Evolutionary conservation across 345 rosid genomes (phyloP).

Genomic region (Pugionium dolabratum): DNA sequence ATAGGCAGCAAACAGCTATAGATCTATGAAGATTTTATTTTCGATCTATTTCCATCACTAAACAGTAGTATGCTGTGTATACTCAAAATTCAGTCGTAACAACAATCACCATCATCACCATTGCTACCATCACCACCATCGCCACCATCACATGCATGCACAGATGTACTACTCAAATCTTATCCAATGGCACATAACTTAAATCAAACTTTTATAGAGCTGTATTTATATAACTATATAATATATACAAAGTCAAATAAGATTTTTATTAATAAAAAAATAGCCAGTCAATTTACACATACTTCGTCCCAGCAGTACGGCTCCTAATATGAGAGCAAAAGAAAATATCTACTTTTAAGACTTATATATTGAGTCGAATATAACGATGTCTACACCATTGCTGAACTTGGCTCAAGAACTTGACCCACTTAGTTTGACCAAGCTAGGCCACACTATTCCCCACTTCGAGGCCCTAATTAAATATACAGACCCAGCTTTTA

Average conservation of each 20-base stretch:
- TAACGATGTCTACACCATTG: constrained; percentile 5
- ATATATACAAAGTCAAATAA: neutral
- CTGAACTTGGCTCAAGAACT: constrained; percentile 15
- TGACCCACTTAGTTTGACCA: constrained; percentile 31
- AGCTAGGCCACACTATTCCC: constrained; percentile 34
- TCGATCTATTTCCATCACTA: constrained; percentile 34
- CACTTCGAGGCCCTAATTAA: constrained; percentile 36
- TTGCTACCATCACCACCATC: constrained; percentile 16
- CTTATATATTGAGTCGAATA: neutral
- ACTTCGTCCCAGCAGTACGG: constrained; percentile 36
- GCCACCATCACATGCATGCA: constrained; percentile 36
- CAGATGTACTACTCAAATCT: constrained; percentile 27
- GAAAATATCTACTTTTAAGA: constrained; percentile 16
- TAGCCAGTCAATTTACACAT: constrained; percentile 3
- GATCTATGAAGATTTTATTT: constrained; percentile 25
- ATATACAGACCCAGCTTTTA: constrained; percentile 11
- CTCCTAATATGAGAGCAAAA: constrained; percentile 30
- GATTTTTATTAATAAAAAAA: neutral
- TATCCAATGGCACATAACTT: constrained; percentile 27
- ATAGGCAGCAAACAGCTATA: constrained; percentile 19
- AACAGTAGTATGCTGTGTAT: constrained; percentile 32
- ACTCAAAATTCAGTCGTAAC: constrained; percentile 21
- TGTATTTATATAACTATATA: neutral
- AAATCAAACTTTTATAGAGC: neutral
- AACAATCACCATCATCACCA: constrained; percentile 33